phyloP scores from a whole-genome alignment of 129 eudicot species.

The Helianthus tuberosus region DNA sequence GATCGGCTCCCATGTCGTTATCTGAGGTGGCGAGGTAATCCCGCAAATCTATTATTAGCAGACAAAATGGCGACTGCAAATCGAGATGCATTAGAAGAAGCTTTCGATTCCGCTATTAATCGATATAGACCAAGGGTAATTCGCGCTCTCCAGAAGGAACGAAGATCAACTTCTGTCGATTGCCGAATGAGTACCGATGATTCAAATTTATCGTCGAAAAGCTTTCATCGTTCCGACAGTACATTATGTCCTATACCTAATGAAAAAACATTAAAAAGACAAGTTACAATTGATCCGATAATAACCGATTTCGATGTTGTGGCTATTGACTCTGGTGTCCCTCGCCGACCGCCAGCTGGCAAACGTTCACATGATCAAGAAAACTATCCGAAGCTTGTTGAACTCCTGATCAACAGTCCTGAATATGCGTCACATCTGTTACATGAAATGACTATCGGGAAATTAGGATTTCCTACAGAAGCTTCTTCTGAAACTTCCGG shows the following conservation, averaged over 20 bases:
- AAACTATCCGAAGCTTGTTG: constrained; percentile 90
- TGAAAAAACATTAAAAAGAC: constrained; percentile 52
- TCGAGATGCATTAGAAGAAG: constrained; percentile 66
- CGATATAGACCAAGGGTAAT: constrained; percentile 77
- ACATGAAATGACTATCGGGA: constrained; percentile 77
- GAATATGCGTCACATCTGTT: constrained; percentile 76
- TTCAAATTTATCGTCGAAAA: constrained; percentile 51
- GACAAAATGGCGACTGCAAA: constrained; percentile 62
- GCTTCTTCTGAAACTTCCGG: constrained; percentile 35
- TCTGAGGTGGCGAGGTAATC: constrained; percentile 95
- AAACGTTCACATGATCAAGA: constrained; percentile 83
- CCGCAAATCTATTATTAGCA: constrained; percentile 80
- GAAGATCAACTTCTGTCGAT: constrained; percentile 87
- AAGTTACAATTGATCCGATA: constrained; percentile 47
- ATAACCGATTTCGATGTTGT: constrained; percentile 57
- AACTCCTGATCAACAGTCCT: constrained; percentile 84
- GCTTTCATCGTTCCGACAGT: constrained; percentile 65
- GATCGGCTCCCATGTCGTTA: constrained; percentile 93
- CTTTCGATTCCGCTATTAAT: constrained; percentile 73
- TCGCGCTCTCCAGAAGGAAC: constrained; percentile 76
- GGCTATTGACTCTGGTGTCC: constrained; percentile 94
- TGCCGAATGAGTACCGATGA: constrained; percentile 60
- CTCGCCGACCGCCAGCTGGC: constrained; percentile 97
- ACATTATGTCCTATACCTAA: constrained; percentile 54
- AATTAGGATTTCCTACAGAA: constrained; percentile 65